phyloP scores from a whole-genome alignment of 164 flowering plant species.

The Sedum album region DNA sequence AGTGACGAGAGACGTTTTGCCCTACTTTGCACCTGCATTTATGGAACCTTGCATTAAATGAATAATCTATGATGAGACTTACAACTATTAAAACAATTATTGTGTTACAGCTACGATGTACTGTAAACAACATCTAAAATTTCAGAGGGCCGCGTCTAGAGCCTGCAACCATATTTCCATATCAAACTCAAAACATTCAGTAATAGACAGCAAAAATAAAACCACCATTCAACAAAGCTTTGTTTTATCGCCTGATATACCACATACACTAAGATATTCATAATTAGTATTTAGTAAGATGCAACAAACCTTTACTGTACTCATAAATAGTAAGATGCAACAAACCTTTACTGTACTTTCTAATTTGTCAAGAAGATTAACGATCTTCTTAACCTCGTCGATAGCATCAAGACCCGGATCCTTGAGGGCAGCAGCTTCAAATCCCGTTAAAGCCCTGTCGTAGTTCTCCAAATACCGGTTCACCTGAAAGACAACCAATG shows the following conservation, averaged over 20 bases:
- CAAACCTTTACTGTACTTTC: constrained; percentile 43
- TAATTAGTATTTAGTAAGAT: too few relatives aligned
- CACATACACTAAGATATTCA: not conserved
- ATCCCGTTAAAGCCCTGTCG: constrained; percentile 86
- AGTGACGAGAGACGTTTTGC: constrained; percentile 45
- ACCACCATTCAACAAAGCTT: not conserved
- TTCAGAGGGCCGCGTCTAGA: not conserved
- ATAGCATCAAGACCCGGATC: constrained; percentile 81
- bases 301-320: too few relatives aligned
- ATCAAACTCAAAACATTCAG: not conserved
- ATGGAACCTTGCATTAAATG: not conserved
- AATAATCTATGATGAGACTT: not conserved
- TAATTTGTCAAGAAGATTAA: constrained; percentile 66
- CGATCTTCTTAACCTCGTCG: constrained; percentile 62
- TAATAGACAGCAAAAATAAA: not conserved
- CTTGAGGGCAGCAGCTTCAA: constrained; percentile 80
- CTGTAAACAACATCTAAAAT: not conserved
- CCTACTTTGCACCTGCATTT: constrained; percentile 41
- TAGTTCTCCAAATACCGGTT: constrained; percentile 82
- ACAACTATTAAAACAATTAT: too few relatives aligned
- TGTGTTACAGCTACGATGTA: not conserved
- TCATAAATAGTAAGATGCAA: constrained; percentile 2
- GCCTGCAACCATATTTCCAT: not conserved
- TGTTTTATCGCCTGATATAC: not conserved
- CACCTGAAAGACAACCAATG: constrained; percentile 36